Conservation (phyloP, 1,284 basidiomycete species). For the Baeospora myosura region DNA sequence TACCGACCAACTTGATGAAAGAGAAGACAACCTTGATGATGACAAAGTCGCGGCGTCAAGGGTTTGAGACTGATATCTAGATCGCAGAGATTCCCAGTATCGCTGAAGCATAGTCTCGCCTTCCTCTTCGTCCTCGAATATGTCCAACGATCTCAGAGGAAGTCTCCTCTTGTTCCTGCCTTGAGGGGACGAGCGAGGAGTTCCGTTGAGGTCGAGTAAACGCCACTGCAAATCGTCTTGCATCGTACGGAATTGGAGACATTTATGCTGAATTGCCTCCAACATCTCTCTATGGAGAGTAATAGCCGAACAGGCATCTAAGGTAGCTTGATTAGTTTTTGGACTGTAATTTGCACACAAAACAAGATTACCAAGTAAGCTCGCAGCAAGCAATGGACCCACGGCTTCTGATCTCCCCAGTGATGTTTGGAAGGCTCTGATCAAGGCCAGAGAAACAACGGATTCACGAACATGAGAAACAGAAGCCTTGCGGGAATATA, state of each 20-base stretch:
- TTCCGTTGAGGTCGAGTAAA: slow-evolving; percentile 35
- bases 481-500: slow-evolving; percentile 52
- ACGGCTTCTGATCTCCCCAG: slow-evolving; percentile 52
- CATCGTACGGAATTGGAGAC: slow-evolving; percentile 28
- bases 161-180: slow-evolving; percentile 9
- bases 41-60: slow-evolving; percentile 34
- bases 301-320: slow-evolving; percentile 65
- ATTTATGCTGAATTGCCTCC: slow-evolving; percentile 63
- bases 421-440: slow-evolving; percentile 72
- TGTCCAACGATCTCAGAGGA: slow-evolving; percentile 22
- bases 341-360: slow-evolving; percentile 4
- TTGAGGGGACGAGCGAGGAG: slow-evolving; percentile 24
- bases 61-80: slow-evolving; percentile 43
- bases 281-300: slow-evolving; percentile 77
- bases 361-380: slow-evolving; percentile 51
- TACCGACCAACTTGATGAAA: slow-evolving; percentile 82
- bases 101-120: slow-evolving; percentile 30
- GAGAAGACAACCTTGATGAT: slow-evolving; percentile 30
- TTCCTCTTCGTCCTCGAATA: slow-evolving; percentile 31
- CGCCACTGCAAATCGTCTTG: slow-evolving; percentile 69
- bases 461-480: slow-evolving; percentile 70
- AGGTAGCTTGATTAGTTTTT: too few species aligned
- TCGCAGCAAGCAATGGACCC: slow-evolving; percentile 48
- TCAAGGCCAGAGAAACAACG: slow-evolving; percentile 60
- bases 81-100: slow-evolving; percentile 58